Evolutionary conservation across 2,329 filamentous ascomycete genomes (phyloP).

Genomic region (Claviceps pusilla): DNA sequence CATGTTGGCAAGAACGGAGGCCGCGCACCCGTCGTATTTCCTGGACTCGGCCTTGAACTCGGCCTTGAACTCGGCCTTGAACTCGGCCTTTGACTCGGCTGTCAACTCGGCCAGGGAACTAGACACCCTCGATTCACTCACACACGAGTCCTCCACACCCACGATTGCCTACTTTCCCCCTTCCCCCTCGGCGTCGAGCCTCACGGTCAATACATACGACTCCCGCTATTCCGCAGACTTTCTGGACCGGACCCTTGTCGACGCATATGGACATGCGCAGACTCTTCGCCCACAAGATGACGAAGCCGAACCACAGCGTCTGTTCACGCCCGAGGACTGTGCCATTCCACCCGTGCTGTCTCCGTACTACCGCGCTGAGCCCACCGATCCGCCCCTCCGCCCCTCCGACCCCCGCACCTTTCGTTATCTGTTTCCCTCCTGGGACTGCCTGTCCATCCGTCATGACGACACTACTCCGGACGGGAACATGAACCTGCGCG

Average conservation of each 20-base stretch:
- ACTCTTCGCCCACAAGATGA: background rate
- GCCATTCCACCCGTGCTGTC: constrained; percentile 1
- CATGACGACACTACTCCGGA: constrained; percentile 85
- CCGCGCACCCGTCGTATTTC: background rate
- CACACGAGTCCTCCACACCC: background rate
- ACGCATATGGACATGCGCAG: constrained; percentile 12
- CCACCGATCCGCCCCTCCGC: background rate
- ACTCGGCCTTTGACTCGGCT: background rate
- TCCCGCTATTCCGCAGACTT: constrained; percentile 42
- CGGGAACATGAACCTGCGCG: constrained; percentile 89
- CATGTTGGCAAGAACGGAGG: background rate
- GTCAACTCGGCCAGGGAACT: no score
- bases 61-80: background rate
- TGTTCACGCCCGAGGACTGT: background rate
- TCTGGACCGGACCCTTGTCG: constrained; percentile 15
- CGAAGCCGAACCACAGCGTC: background rate
- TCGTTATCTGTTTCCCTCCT: constrained; percentile 70
- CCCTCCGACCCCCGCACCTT: constrained; percentile 74
- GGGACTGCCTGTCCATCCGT: constrained; percentile 63
- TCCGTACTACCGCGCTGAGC: background rate
- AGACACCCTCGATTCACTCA: no score
- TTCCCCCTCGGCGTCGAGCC: constrained; percentile 14
- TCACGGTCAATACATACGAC: constrained; percentile 65
- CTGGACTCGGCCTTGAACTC: background rate
- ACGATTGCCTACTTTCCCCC: constrained; percentile 6